Base-by-base conservation (phyloP, 2,329 filamentous ascomycete species). In the Penicillium frequentans region DNA sequence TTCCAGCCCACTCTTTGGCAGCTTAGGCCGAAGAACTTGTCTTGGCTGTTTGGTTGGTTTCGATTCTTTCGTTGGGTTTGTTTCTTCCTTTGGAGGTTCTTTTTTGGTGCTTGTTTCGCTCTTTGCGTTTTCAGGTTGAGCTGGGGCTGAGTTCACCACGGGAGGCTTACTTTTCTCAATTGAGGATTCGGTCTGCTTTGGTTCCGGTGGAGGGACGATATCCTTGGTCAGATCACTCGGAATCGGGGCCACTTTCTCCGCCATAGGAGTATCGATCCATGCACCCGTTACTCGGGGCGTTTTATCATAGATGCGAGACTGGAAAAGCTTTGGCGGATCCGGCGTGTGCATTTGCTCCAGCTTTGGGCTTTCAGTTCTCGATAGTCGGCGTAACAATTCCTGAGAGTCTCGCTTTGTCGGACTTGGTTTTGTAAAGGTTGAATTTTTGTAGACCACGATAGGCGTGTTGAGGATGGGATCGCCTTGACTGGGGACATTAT, bases 231-330 rank as follows among this genome's bases (percentile, higher is more conserved):
- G 53, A 46, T 73, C 60, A 29, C 58, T 64, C 27, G 63, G 66
- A 23, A 64, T 55, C 19, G 68, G 57, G 7, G 64, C 47, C 27
- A 67, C 60, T 31, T 70, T 69, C 52, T 77, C 75, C 13, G 77
- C 75, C 61, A 78, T 64, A 3, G 78, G 77, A 1, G 78, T 80
- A 61, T 80, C 77, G 33, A 79, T 74, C 76, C 77, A 80, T 2
- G 76, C 77, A 13, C 78, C 78, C 19, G 73, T 73, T 10, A 79
- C 76, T 37, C 74, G 69, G 3, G 78, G 78, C 1, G 78, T 80
- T 59, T 78, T 77, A 33, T 74, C 71, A 35, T 75, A 74, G 21
- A 75, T 68, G 26, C 63, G 68, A 14, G 67, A 64, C 31, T 71
- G 64, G 14, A 65, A 64, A 6, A 64, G 49, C 52, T 72, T 76